Evolutionary conservation across 495 filamentous ascomycete genomes (phyloP).

Genomic region (Penicillium coffeae): DNA sequence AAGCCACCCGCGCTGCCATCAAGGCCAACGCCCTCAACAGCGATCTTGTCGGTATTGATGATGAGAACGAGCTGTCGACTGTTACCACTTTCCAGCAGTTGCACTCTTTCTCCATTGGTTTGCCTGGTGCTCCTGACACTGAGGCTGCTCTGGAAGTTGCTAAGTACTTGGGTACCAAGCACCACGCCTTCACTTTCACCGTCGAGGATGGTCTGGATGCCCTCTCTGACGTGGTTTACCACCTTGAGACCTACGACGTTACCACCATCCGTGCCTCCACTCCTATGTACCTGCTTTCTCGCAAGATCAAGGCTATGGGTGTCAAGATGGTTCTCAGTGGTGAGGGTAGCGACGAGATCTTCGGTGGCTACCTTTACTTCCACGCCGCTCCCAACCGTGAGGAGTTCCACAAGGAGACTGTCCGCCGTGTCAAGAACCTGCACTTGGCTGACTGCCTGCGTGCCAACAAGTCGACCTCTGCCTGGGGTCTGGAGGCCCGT

Average conservation of each 20-base stretch:
- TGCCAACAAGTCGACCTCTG: slow-evolving; percentile 98
- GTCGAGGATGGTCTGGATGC: slow-evolving; percentile 95
- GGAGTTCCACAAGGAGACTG: slow-evolving; percentile 90
- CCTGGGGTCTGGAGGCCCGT: slow-evolving; percentile 96
- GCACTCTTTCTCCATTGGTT: slow-evolving; percentile 97
- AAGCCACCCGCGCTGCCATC: slow-evolving; percentile 38
- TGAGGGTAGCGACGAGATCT: slow-evolving; percentile 96
- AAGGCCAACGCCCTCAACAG: slow-evolving; percentile 51
- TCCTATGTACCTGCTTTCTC: slow-evolving; percentile 94
- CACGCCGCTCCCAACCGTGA: slow-evolving; percentile 85
- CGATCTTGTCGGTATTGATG: slow-evolving; percentile 89
- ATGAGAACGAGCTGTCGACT: slow-evolving; percentile 82
- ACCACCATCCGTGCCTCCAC: slow-evolving; percentile 98
- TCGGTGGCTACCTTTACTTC: slow-evolving; percentile 98
- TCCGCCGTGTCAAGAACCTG: slow-evolving; percentile 89
- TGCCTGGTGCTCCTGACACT: slow-evolving; percentile 86
- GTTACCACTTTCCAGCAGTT: slow-evolving; percentile 88
- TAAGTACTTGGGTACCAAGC: slow-evolving; percentile 92
- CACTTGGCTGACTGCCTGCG: slow-evolving; percentile 92
- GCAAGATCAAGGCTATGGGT: slow-evolving; percentile 98
- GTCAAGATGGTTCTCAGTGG: slow-evolving; percentile 99
- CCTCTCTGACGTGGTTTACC: slow-evolving; percentile 93
- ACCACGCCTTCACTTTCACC: slow-evolving; percentile 97
- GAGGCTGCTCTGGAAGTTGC: slow-evolving; percentile 86
- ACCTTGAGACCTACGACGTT: slow-evolving; percentile 96